These are phyloP conservation scores for Bjerkandera adusta DNA, from an alignment of 1,284 basidiomycete species.

Conservation along the genomic window DNA sequence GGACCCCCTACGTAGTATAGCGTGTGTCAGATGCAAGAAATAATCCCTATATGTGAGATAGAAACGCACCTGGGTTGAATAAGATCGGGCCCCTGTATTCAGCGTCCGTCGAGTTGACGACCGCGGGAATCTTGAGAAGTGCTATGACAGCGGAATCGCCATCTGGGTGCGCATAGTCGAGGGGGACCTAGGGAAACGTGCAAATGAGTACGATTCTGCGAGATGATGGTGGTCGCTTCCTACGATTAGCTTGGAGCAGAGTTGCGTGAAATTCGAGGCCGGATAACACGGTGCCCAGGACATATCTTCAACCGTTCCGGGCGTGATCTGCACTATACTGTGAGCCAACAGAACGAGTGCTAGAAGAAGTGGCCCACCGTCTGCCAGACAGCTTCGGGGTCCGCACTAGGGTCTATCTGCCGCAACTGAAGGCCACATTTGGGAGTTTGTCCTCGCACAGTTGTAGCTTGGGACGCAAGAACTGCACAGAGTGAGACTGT, in stretches of 20 bases:
- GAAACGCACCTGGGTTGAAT: constrained; percentile 28
- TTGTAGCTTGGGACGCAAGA: too few species aligned
- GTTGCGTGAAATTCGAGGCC: not conserved
- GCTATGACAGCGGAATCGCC: constrained; percentile 28
- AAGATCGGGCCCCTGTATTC: constrained; percentile 32
- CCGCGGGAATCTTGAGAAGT: constrained; percentile 24
- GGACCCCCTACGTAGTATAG: constrained; percentile 27
- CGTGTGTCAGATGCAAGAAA: not conserved
- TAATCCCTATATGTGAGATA: too few species aligned
- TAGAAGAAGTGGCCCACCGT: not conserved
- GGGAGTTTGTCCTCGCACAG: too few species aligned
- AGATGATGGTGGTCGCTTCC: not conserved
- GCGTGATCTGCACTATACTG: not conserved
- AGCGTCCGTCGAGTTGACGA: constrained; percentile 17
- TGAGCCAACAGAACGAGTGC: not conserved
- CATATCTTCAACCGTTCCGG: not conserved
- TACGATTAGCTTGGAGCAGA: not conserved
- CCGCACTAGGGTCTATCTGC: too few species aligned
- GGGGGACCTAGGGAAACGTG: constrained; percentile 26
- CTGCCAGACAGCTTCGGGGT: not conserved
- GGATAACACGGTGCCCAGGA: constrained; percentile 2
- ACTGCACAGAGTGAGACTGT: too few species aligned
- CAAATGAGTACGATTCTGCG: too few species aligned
- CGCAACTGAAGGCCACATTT: too few species aligned
- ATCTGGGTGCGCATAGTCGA: constrained; percentile 29